Evolutionary conservation across 192 early-diverging fungal genomes (phyloP), one percentile per base, ranked within the genome.

Genomic region (Mortierella hygrophila): DNA sequence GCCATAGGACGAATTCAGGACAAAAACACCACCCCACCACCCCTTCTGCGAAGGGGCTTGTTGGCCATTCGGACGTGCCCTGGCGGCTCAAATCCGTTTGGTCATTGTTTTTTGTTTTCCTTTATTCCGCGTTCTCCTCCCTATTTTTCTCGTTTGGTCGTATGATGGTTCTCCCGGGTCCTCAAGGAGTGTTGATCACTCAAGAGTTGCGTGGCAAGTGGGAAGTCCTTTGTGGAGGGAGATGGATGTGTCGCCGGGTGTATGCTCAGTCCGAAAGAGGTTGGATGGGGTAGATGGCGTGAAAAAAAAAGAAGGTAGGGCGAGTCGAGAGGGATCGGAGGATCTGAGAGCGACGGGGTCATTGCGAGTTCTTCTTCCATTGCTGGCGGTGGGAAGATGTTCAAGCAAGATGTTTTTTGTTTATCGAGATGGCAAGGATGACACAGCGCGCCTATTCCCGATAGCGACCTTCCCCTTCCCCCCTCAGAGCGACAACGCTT

Each of bases 1-100:
- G 68, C 73, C 80, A 75, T 75, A 80, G 42, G 29, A 35, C 60
- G 60, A 65, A 65, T 65, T 15, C 60, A 65, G 60, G 60, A 32
- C 60, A 65, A 32, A 65, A 65, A 32, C 60, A 32, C 49, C 60
- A 65, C 29, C 29, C 10, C 44, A 46, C 44, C 44, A 65, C 29
- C 26, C 60, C 29, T 65, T 65, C 60, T 65, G 60, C 11, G 60
- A 65, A 65, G 60, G 60, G 60, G 49, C 18, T 52, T 32, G 32
- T 15, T 32, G 26, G 13, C 60, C 29, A 65, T 65, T 26, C 32
- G 60, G 60, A 65, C 60, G 26, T 65, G 60, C 60, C 60, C 60
- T 65, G 60, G 60, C 29, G 60, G 60, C 60, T 8, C 60, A 65
- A 35, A 29, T 65, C 29, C 29, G 10, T 4, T 65, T 32, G 60